These are phyloP conservation scores for Cutaneotrichosporon sp. DNA, from an alignment of 1,284 basidiomycete genomes.

Conservation along the genomic window DNA sequence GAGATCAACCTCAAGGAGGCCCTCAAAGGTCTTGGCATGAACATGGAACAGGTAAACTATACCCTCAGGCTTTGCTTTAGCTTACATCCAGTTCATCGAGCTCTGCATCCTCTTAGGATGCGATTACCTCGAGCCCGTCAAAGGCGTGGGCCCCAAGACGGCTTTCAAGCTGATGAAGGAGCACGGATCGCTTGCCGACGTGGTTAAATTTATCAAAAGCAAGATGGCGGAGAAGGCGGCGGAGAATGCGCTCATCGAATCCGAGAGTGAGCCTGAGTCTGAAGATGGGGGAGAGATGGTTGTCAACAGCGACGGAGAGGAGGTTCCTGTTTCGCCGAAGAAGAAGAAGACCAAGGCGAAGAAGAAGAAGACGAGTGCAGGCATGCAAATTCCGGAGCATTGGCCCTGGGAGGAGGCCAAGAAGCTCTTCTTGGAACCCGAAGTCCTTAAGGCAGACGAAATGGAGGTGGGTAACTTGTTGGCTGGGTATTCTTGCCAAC, in stretches of 20 bases:
- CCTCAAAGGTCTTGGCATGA: conserved; percentile 82
- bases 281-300: conserved; percentile 34
- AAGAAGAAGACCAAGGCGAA: conserved; percentile 29
- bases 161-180: conserved; percentile 91
- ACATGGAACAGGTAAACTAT: conserved; percentile 70
- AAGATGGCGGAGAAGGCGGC: conserved; percentile 58
- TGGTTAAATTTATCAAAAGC: conserved; percentile 75
- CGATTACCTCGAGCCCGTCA: conserved; percentile 76
- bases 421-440: conserved; percentile 79
- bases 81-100: conserved; percentile 78
- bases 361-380: conserved; percentile 56
- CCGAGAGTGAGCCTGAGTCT: conserved; percentile 33
- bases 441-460: conserved; percentile 78
- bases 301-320: conserved; percentile 31
- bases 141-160: conserved; percentile 62
- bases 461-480: conserved; percentile 61
- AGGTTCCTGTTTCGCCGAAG: conserved; percentile 31
- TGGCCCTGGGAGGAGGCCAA: conserved; percentile 98
- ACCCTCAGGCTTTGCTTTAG: neutral
- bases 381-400: conserved; percentile 76
- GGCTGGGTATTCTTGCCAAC: neutral
- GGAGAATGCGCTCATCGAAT: conserved; percentile 37
- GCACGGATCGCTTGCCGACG: conserved; percentile 68
- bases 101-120: conserved; percentile 95
- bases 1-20: conserved; percentile 82